These are phyloP conservation scores for Cordyceps sp. DNA, from an alignment of 2,329 filamentous ascomycete genomes.

Conservation along the genomic window DNA sequence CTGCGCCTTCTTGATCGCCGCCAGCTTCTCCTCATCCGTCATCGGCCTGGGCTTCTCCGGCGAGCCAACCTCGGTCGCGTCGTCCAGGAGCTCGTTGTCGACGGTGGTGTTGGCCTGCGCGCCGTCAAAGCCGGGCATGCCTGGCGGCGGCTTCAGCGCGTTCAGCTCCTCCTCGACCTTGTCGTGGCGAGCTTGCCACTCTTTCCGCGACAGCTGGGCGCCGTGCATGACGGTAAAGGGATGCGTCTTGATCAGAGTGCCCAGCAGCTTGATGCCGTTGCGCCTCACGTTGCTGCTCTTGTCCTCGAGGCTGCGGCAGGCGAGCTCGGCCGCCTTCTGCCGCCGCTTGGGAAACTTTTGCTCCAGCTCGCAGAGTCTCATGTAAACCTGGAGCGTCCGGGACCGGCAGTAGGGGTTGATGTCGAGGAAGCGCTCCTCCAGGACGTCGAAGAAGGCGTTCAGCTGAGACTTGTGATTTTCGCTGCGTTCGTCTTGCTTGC, in stretches of 20 bases:
- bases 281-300: slow-evolving; percentile 95
- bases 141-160: slow-evolving; percentile 65
- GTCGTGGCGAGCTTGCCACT: slow-evolving; percentile 72
- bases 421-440: slow-evolving; percentile 91
- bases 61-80: slow-evolving; percentile 67
- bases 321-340: slow-evolving; percentile 74
- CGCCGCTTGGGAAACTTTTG: slow-evolving; percentile 89
- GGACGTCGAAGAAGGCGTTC: slow-evolving; percentile 89
- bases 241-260: slow-evolving; percentile 79
- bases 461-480: slow-evolving; percentile 92
- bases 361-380: slow-evolving; percentile 83
- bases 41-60: slow-evolving; percentile 49
- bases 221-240: slow-evolving; percentile 88
- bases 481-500: slow-evolving; percentile 75
- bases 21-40: slow-evolving; percentile 64
- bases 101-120: slow-evolving; percentile 51
- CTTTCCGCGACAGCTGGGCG: slow-evolving; percentile 65
- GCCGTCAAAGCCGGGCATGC: slow-evolving; percentile 42
- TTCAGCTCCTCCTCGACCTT: slow-evolving; percentile 71
- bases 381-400: slow-evolving; percentile 81
- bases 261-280: slow-evolving; percentile 87
- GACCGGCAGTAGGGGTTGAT: slow-evolving; percentile 93
- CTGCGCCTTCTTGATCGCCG: slow-evolving; percentile 59
- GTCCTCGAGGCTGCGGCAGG: slow-evolving; percentile 80
- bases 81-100: slow-evolving; percentile 67